Evolutionary conservation across 1,284 basidiomycete species (phyloP).

Genomic region (Tetrapyrgos nigripes): DNA sequence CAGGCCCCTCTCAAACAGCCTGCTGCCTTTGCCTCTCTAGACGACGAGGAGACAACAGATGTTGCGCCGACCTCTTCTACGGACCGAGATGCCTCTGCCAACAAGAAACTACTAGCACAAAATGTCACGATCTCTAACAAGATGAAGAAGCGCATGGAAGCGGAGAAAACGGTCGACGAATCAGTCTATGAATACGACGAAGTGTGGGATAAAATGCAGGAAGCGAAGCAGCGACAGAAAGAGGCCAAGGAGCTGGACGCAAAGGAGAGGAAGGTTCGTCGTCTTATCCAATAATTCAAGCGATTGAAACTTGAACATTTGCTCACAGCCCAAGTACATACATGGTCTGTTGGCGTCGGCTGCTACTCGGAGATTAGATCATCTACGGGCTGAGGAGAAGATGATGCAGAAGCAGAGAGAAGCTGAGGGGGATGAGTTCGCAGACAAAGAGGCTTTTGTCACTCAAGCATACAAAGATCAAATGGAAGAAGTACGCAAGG

Average conservation of each 20-base stretch:
- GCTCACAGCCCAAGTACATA: constrained; percentile 90
- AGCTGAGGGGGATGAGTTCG: constrained; percentile 92
- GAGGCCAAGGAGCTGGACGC: constrained; percentile 75
- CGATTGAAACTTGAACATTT: constrained; percentile 16
- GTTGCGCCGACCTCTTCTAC: constrained; percentile 46
- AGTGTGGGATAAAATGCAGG: constrained; percentile 96
- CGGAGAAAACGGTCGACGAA: constrained; percentile 81
- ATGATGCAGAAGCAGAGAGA: constrained; percentile 95
- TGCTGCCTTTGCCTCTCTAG: constrained; percentile 63
- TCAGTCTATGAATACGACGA: constrained; percentile 97
- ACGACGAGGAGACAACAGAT: constrained; percentile 68
- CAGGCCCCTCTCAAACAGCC: constrained; percentile 66
- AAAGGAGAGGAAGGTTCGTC: constrained; percentile 75
- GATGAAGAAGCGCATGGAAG: constrained; percentile 70
- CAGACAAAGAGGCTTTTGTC: constrained; percentile 95
- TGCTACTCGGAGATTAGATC: constrained; percentile 86
- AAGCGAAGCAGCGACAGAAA: constrained; percentile 78
- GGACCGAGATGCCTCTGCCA: constrained; percentile 45
- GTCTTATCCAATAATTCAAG: background rate
- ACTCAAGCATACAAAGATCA: constrained; percentile 98
- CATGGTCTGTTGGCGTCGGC: constrained; percentile 83
- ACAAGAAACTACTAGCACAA: constrained; percentile 63
- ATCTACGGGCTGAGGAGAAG: constrained; percentile 97
- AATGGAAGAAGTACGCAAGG: constrained; percentile 89
- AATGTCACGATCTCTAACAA: constrained; percentile 65